Evolutionary conservation across 805 yeast genomes (phyloP), one percentile per base, ranked within the genome.

Genomic region (Naumovozyma castellii): DNA sequence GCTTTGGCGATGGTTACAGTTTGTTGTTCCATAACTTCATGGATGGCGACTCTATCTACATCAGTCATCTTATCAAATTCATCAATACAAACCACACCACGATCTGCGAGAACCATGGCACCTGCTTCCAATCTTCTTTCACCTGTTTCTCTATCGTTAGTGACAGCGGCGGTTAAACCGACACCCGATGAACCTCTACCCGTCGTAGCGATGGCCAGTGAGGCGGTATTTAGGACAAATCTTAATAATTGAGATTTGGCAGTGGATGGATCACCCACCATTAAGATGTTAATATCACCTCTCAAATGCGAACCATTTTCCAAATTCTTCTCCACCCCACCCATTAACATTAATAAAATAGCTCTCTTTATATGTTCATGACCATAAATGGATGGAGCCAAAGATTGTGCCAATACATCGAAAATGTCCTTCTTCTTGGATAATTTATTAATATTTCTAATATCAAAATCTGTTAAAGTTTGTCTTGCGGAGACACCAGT

Each of bases 101-200:
- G 71, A 64, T 92, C 98, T 10, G 97, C 98, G 46, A 92, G 69
- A 30, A 92, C 98, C 97, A 92, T 90, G 3, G 98, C 98, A 72
- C 98, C 98, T 1, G 97, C 98, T 65, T 92, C 98, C 48, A 92
- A 69, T 51, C 94, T 75, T 54, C 97, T 73, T 65, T 92, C 98
- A 44, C 97, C 97, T 0, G 98, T 92, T 62, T 92, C 98, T 54
- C 80, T 82, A 63, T 92, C 98, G 1, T 88, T 75, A 5, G 97
- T 88, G 2, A 92, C 98, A 1, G 98, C 98, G 15, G 98, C 98
- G 0, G 98, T 92, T 55, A 92, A 73, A 85, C 98, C 98, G 34
- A 92, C 98, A 62, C 98, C 98, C 1, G 97, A 88, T n/a, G 97
- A 90, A 47, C 98, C 98, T 62, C 95, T 79, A 69, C 98, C 98